A percentile compares a stretch with the other conserved stretches of the same genome.
Conservation (phyloP, 2,329 filamentous ascomycete genomes). For the Cordyceps fumosorosea region DNA sequence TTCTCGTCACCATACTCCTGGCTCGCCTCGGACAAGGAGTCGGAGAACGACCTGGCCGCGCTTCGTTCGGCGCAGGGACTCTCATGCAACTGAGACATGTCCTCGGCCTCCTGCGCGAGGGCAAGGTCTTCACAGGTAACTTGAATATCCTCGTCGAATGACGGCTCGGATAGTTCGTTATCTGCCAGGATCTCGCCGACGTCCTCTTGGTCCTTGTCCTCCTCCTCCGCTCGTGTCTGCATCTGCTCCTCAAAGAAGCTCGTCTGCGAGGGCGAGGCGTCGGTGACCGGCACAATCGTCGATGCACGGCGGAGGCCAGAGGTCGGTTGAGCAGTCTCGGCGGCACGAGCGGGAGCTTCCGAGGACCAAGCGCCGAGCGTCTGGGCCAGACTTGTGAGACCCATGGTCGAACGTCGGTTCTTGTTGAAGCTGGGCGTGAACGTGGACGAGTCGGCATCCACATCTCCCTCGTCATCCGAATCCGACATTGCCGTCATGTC, state of each 20-base stretch:
- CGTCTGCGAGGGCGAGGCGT: conserved; percentile 35
- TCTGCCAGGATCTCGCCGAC: conserved; percentile 21
- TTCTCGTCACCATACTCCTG: conserved; percentile 65
- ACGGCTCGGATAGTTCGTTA: conserved; percentile 24
- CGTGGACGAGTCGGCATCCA: conserved; percentile 26
- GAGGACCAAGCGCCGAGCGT: conserved; percentile 59
- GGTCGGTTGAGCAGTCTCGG: background rate
- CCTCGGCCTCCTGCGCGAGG: conserved; percentile 51
- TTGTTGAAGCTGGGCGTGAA: conserved; percentile 36
- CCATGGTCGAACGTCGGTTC: conserved; percentile 30
- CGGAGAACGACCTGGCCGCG: conserved; percentile 31
- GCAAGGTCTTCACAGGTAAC: conserved; percentile 46
- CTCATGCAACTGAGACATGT: conserved; percentile 40
- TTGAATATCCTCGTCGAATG: conserved; percentile 49
- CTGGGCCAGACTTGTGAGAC: conserved; percentile 58
- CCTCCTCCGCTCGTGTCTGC: conserved; percentile 25
- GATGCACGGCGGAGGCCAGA: conserved; percentile 5
- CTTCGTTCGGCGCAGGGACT: background rate
- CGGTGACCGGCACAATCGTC: conserved; percentile 19
- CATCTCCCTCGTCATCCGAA: conserved; percentile 44
- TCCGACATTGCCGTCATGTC: conserved; percentile 37
- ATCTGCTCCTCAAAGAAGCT: conserved; percentile 59
- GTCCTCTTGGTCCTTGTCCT: conserved; percentile 17
- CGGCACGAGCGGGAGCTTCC: conserved; percentile 43
- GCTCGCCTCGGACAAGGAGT: conserved; percentile 52